Evolutionary conservation across 805 yeast species (phyloP), one percentile per base, ranked within the genome.

Genomic region (Zygosaccharomyces bailii): DNA sequence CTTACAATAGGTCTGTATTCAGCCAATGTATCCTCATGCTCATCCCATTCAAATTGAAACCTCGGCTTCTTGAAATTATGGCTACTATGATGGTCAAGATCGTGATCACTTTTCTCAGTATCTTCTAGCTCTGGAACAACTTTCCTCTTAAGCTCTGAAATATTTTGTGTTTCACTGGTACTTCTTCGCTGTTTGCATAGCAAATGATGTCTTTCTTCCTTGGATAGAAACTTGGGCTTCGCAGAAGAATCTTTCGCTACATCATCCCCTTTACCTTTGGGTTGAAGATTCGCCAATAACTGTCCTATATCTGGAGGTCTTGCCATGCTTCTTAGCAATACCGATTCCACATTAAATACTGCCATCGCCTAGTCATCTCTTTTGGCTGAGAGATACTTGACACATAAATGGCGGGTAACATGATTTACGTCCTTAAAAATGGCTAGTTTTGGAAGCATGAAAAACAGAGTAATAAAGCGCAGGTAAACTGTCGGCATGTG

Each of bases 11-110:
- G 79, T 40, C 67, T 67, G 44, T 68, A 71, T 1, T 65, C 65
- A 0, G 51, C 49, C 0, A 78, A 57, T 0, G 95, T 85, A 57
- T 87, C 96, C 10, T 85, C 93, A 0, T 70, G 69, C 1, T 65
- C 68, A 46, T 74, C 73, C 95, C 96, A 87, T 9, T 75, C 82
- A 61, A 86, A 86, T 7, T 71, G 69, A 62, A 84, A 86, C 52
- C 73, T 74, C 1, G 48, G 19, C 3, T 52, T 38, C 20, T 42
- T 45, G 7, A 14, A 10, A 27, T 27, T 11, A 10, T 16, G 31
- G 13, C 13, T 20, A 10, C 6, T 29, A 5, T 14, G 10, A 5
- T 25, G 39, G 13, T 32, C 5, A 41, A 9, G n/a, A 21, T 35
- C 34, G 21, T 21, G 41, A 27, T 13, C 31, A 7, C 2, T 9